A percentile compares a stretch with the other conserved stretches of the same genome.
phyloP scores from a whole-genome alignment of 148 eudicot genomes.

The Arbutus unedo region DNA sequence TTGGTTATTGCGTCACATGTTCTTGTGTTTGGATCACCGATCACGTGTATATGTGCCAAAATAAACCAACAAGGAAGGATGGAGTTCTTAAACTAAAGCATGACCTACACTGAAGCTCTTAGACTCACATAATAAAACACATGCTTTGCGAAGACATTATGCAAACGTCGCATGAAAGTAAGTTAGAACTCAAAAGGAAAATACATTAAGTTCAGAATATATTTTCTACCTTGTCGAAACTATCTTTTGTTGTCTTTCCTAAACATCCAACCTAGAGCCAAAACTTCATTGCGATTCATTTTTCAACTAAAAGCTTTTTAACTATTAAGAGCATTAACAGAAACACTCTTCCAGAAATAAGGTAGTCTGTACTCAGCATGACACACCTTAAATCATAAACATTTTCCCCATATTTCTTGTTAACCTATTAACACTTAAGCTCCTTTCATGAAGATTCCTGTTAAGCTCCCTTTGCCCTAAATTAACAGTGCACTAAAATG shows the following conservation, averaged over 20 bases:
- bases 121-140: neutral
- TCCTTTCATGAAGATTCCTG: no score
- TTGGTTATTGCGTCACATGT: neutral
- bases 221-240: neutral
- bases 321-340: neutral
- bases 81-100: neutral
- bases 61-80: neutral
- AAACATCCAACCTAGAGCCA: conserved; percentile 3
- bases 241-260: neutral
- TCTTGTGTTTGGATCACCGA: neutral
- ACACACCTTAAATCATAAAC: no score
- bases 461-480: no score
- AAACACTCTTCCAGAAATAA: neutral
- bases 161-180: neutral
- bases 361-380: neutral
- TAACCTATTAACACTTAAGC: no score
- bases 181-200: neutral
- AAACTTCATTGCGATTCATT: neutral
- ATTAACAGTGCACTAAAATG: no score
- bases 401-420: no score
- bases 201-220: neutral
- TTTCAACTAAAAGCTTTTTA: neutral
- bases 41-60: neutral
- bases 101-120: neutral
- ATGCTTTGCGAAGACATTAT: neutral